These are phyloP conservation scores for Backusella mclennaniae DNA, from an alignment of 192 early-diverging fungal species.

Conservation along the genomic window DNA sequence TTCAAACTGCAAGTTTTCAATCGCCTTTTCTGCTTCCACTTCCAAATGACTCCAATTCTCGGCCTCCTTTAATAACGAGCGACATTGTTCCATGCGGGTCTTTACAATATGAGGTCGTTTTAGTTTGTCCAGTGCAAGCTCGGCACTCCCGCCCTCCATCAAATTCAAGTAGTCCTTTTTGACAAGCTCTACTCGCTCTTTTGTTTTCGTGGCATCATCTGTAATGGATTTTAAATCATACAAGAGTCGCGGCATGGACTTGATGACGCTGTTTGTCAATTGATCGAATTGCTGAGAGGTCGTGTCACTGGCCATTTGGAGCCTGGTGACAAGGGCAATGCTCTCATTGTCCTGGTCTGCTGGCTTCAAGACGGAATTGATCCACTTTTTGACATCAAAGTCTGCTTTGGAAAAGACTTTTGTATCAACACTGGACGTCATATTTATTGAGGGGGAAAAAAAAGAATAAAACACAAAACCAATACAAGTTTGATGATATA, in stretches of 20 bases:
- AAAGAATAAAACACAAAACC: background rate
- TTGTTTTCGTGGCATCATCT: constrained; percentile 48
- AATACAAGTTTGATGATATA: background rate
- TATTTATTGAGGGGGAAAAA: background rate
- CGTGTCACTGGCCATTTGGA: constrained; percentile 58
- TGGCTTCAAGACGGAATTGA: constrained; percentile 51
- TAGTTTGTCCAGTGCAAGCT: constrained; percentile 59
- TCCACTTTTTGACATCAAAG: constrained; percentile 68
- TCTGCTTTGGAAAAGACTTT: constrained; percentile 27
- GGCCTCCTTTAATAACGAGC: constrained; percentile 62
- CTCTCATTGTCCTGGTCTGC: constrained; percentile 38
- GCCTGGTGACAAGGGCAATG: constrained; percentile 52
- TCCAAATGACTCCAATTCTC: constrained; percentile 81
- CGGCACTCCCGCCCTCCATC: constrained; percentile 36
- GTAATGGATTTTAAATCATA: constrained; percentile 61
- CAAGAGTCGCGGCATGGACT: constrained; percentile 57
- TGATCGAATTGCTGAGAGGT: constrained; percentile 51
- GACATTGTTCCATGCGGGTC: constrained; percentile 64
- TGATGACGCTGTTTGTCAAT: constrained; percentile 54
- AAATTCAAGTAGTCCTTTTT: constrained; percentile 33
- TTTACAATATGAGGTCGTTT: constrained; percentile 64
- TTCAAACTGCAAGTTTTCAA: constrained; percentile 60
- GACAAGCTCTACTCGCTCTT: constrained; percentile 44
- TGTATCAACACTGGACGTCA: constrained; percentile 13
- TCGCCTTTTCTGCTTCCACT: constrained; percentile 60